Evolutionary conservation across 2,329 filamentous ascomycete species (phyloP).

Genomic region (Trichoderma citrinoviride): DNA sequence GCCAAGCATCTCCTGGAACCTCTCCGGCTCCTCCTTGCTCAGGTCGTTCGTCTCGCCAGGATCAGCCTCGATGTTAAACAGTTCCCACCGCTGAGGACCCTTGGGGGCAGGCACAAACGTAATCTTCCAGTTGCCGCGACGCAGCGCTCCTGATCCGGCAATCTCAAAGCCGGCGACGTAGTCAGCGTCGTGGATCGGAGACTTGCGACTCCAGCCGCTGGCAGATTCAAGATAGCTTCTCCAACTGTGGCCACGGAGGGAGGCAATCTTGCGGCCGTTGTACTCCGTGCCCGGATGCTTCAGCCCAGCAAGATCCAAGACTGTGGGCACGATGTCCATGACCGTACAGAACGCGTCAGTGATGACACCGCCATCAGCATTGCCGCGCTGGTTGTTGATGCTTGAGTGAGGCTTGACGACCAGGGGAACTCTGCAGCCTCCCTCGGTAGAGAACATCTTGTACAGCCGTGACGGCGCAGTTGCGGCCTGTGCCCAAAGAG

Average conservation of each 20-base stretch:
- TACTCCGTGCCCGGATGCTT: conserved; percentile 13
- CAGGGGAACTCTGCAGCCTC: conserved; percentile 52
- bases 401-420: conserved; percentile 11
- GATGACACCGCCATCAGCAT: background rate
- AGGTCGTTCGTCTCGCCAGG: conserved; percentile 36
- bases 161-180: conserved; percentile 14
- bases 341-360: conserved; percentile 12
- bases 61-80: conserved; percentile 35
- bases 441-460: conserved; percentile 44
- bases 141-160: conserved; percentile 14
- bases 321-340: conserved; percentile 14
- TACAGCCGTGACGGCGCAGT: conserved; percentile 39
- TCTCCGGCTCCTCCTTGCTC: conserved; percentile 27
- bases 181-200: background rate
- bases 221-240: conserved; percentile 1
- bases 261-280: conserved; percentile 11
- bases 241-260: conserved; percentile 18
- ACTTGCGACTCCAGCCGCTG: conserved; percentile 11
- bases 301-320: conserved; percentile 13
- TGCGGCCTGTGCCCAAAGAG: conserved; percentile 49
- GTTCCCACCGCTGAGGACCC: conserved; percentile 30
- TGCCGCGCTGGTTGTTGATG: background rate
- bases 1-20: conserved; percentile 31
- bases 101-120: conserved; percentile 13
- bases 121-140: conserved; percentile 14